Evolutionary conservation across 1,139 yeast genomes (phyloP).

Genomic region (Candida neerlandica): DNA sequence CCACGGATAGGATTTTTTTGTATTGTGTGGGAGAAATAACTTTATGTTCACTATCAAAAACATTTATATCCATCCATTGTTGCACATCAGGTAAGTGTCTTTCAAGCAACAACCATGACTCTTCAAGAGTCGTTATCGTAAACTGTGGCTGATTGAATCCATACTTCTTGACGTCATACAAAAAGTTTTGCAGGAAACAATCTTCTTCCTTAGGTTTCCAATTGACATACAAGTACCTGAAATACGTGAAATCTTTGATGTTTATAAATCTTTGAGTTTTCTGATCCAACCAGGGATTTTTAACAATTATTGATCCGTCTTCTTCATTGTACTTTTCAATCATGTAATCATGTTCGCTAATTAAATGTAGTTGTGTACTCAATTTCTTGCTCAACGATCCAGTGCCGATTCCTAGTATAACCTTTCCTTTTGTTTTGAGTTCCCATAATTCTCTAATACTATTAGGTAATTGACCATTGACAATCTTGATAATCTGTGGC

Average conservation of each 20-base stretch:
- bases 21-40: slow-evolving; percentile 33
- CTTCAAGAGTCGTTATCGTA: slow-evolving; percentile 29
- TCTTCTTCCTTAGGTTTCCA: slow-evolving; percentile 57
- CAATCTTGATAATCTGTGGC: slow-evolving; percentile 60
- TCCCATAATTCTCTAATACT: slow-evolving; percentile 35
- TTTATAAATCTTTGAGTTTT: slow-evolving; percentile 27
- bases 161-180: slow-evolving; percentile 22
- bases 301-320: slow-evolving; percentile 27
- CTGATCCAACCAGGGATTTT: slow-evolving; percentile 29
- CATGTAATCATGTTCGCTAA: slow-evolving; percentile 74
- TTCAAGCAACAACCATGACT: slow-evolving; percentile 57
- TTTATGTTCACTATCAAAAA: slow-evolving; percentile 31
- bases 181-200: slow-evolving; percentile 35
- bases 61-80: slow-evolving; percentile 28
- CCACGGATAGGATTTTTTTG: slow-evolving; percentile 22
- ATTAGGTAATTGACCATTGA: slow-evolving; percentile 27
- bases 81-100: slow-evolving; percentile 24
- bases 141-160: slow-evolving; percentile 53
- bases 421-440: slow-evolving; percentile 30
- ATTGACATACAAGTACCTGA: slow-evolving; percentile 63
- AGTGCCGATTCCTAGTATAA: slow-evolving; percentile 71
- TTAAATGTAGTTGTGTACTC: slow-evolving; percentile 39
- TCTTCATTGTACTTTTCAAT: slow-evolving; percentile 17
- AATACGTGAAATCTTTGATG: slow-evolving; percentile 42
- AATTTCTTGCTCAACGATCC: slow-evolving; percentile 48